Conservation (phyloP, 2,329 filamentous ascomycete genomes). For the Leptographium procerum region DNA sequence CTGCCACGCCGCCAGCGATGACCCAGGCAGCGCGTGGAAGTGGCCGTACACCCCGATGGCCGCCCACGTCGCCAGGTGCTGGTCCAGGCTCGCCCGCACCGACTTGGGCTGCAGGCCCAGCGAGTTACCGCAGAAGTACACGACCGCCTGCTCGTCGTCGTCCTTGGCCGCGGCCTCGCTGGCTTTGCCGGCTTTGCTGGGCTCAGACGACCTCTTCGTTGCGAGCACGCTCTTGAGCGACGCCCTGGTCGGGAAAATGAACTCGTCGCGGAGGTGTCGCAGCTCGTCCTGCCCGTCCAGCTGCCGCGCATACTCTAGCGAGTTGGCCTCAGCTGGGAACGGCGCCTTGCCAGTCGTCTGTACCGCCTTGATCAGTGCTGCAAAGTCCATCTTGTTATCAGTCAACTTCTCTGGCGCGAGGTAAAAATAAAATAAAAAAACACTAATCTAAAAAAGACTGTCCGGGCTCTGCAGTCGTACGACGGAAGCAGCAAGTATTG, state of each 20-base stretch:
- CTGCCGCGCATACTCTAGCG: constrained; percentile 34
- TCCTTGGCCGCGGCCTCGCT: background rate
- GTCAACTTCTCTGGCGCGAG: too few relatives aligned
- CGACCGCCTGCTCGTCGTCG: constrained; percentile 29
- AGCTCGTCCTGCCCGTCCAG: constrained; percentile 54
- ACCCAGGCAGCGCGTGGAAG: constrained; percentile 58
- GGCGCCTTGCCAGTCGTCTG: constrained; percentile 18
- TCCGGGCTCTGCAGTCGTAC: too few relatives aligned
- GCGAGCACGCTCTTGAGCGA: constrained; percentile 56
- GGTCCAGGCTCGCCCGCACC: constrained; percentile 52
- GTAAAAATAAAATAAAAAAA: too few relatives aligned
- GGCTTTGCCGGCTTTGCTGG: too few relatives aligned
- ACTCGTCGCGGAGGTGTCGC: constrained; percentile 52
- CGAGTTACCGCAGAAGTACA: constrained; percentile 87
- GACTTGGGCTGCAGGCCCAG: constrained; percentile 71
- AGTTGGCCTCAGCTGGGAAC: constrained; percentile 37
- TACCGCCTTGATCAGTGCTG: background rate
- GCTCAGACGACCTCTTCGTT: too few relatives aligned
- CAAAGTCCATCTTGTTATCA: constrained; percentile 2
- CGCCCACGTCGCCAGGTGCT: constrained; percentile 74
- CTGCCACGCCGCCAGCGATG: constrained; percentile 60
- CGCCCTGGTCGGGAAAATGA: constrained; percentile 63
- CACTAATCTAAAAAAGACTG: too few relatives aligned
- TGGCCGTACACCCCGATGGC: constrained; percentile 81
- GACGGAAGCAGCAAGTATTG: background rate